Evolutionary conservation across 805 yeast genomes (phyloP), one percentile per base, ranked within the genome.

Genomic region (Myxozyma kluyveri): DNA sequence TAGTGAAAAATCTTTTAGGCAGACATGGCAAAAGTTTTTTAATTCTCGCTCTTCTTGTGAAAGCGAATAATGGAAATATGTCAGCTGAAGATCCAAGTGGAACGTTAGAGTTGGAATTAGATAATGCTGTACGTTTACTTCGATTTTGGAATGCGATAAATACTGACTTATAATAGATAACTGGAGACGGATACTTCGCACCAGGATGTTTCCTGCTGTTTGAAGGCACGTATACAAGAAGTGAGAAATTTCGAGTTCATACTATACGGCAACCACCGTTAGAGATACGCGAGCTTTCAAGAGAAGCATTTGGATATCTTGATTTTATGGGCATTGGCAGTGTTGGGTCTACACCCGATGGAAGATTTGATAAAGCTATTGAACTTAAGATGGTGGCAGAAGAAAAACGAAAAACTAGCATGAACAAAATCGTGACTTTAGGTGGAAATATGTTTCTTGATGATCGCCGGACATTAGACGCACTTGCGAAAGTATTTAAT

Each of bases 241-340:
- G 63, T 38, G 75, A 74, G 24, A 81, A 77, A 43, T 89, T 93
- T 64, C 81, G 84, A 59, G 95, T 85, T 0, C 76, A 85, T 26
- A 77, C 84, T 3, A 75, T 93, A 45, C 84, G 86, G 2, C 96
- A 88, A 54, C 98, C 99, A 2, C 89, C 93, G 0, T 84, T 88
- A 2, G 99, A 93, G 65, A 74, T 78, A 57, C 74, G 97, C 52
- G 82, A 76, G 6, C 67, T 64, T 0, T 75, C 95, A 0, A 63
- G 82, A 50, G 90, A 85, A 23, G 83, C 84, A 0, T 82, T 82
- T 54, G 98, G 96, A 0, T 78, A 84, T 59, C 61, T 87, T 22
- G 98, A 93, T 67, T 83, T 89, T 59, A 68, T 77, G 50, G 82
- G 77, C 12, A 67, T 71, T 3, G 68, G 70, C 6, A 51, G 48